phyloP scores from a whole-genome alignment of 1,284 basidiomycete genomes.

The Malassezia furfur region DNA sequence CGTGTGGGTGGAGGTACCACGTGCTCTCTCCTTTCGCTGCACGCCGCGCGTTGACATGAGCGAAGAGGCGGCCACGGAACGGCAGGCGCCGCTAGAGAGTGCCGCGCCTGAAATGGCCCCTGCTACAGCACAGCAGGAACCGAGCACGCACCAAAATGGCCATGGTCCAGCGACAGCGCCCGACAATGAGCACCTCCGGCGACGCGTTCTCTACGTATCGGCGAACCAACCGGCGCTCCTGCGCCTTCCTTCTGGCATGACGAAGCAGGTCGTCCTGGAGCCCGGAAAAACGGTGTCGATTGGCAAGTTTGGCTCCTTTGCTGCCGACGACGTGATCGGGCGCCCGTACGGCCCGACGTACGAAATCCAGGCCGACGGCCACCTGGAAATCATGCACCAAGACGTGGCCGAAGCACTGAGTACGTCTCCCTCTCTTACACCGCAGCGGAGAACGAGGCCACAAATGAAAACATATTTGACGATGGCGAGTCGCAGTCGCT shows the following conservation, averaged over 20 bases:
- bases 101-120: neutral
- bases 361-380: constrained; percentile 30
- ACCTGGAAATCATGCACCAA: constrained; percentile 23
- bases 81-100: too few species aligned
- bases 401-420: constrained; percentile 26
- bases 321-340: constrained; percentile 40
- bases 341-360: constrained; percentile 45
- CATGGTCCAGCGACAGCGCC: neutral
- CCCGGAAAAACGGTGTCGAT: constrained; percentile 36
- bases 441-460: constrained; percentile 39
- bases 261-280: constrained; percentile 33
- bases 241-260: constrained; percentile 34
- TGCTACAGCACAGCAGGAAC: neutral
- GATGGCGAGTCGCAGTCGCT: constrained; percentile 40
- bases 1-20: neutral
- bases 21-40: neutral
- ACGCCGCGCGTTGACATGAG: too few species aligned
- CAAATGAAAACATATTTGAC: constrained; percentile 48
- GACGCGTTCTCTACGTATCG: constrained; percentile 25
- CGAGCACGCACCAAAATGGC: too few species aligned
- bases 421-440: constrained; percentile 14
- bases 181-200: constrained; percentile 22
- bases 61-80: too few species aligned
- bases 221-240: constrained; percentile 27
- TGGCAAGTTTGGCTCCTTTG: constrained; percentile 47